Evolutionary conservation across 1,284 basidiomycete species (phyloP), one percentile per base, ranked within the genome.

Genomic region (Cutaneotrichosporon dermatis): DNA sequence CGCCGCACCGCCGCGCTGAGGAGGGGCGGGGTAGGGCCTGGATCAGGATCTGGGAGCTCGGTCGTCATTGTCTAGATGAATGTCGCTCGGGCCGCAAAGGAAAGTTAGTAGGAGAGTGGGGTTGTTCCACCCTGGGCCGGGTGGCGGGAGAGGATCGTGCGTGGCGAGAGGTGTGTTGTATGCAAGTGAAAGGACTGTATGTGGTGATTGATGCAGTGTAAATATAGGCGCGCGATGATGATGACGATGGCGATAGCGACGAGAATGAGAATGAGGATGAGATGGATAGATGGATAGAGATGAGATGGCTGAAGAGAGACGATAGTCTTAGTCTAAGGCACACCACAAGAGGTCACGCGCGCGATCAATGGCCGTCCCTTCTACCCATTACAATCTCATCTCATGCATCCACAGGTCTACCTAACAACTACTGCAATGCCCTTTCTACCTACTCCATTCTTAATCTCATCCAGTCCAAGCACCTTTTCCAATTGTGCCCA

Each of bases 401-500:
- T 16, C 43, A 58, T 39, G 8, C 4, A 37, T 37, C 35, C 60
- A n/a, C 25, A 25, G 25, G 25, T 25, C 25, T 64, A 74, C 36
- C 68, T 54, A 58, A 69, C 69, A 16, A 76, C 66, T 34, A 75
- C 53, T 6, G 67, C 68, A 15, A 76, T 58, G 3, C 74, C 74
- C 64, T 73, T 74, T 51, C 59, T 69, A 6, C 72, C 74, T 52
- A 67, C 62, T 0, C 72, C 71, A 33, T 57, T 62, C n/a, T 46
- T 57, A 36, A 68, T 51, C 48, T 68, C 72, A 6, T 74, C 73
- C 16, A 75, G 44, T 1, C 73, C 79, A 50, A 97, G 77, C 83
- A 90, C 90, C 63, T 83, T 83, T 70, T 91, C 86, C 55, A 97
- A 79, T 61, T 88, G 79, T 4, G 86, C 85, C 92, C 92, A 95